Base-by-base conservation (phyloP, 2,329 filamentous ascomycete species). In the Aspergillus quadrilineatus region DNA sequence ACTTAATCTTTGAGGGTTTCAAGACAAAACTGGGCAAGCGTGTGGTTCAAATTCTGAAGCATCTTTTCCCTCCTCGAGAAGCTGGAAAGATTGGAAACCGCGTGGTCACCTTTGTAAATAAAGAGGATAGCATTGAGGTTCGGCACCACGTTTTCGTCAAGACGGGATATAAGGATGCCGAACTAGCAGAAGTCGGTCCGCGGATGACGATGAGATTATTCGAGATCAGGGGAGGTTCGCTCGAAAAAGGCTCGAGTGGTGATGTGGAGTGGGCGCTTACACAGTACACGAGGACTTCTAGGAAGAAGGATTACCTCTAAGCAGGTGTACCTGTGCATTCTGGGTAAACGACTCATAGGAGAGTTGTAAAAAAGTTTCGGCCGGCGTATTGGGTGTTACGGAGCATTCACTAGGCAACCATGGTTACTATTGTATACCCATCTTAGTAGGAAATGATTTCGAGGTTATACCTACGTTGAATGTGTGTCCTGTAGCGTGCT, bases 191-290 rank as follows among this genome's bases (percentile, higher is more conserved):
- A 73, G 91, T 96, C 50, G 92, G 93, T 0, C 94, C 94, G 1
- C 83, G 94, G 56, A 96, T 97, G 90, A 96, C 92, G n/a, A 94
- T 97, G 91, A 83, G 91, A 64, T 79, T 92, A 52, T 99, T 97
- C 70, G 91, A 97, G 77, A 96, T 99, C 60, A 83, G 92, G 46
- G 88, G 88, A 52, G 93, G 94, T 14, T 96, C 93, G 4, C 79
- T 97, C 58, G 94, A 97, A 71, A 96, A 79, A 60, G 74, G 92
- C 69, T 95, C 95, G 74, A 90, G 95, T 64, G 93, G 93, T 4
- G 94, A 99, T 75, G 86, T 95, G 4, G 94, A 99, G 76, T 99
- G 94, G 94, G 89, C 94, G 61, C 80, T 99, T 61, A 95, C 90
- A 60, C 93, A 97, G 71, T 99, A 96, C 74, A 99, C 93, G 7